These are phyloP conservation scores for Penicillium rolfsii DNA, from an alignment of 2,329 filamentous ascomycete species.

Conservation along the genomic window DNA sequence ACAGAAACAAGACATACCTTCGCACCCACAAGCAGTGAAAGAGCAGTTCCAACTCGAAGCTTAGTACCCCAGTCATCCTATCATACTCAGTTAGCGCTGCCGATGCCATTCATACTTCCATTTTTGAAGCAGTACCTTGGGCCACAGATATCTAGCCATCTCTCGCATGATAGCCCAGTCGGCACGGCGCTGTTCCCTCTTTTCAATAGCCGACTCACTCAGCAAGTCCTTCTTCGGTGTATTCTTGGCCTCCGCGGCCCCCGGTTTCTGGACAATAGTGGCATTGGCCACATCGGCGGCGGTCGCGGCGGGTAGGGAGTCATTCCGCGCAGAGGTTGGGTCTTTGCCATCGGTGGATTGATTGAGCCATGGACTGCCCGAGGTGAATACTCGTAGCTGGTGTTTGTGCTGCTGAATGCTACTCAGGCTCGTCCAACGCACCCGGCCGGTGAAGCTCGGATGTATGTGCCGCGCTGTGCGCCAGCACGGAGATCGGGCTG, in stretches of 20 bases:
- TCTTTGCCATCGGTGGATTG: constrained; percentile 26
- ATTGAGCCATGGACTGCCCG: constrained; percentile 28
- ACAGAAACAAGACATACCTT: not conserved
- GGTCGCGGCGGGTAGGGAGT: constrained; percentile 17
- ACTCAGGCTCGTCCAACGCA: constrained; percentile 29
- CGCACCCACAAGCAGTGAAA: constrained; percentile 69
- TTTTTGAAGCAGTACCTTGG: constrained; percentile 60
- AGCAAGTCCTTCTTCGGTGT: constrained; percentile 61
- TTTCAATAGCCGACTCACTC: constrained; percentile 65
- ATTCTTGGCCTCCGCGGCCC: constrained; percentile 32
- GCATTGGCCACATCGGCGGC: constrained; percentile 26
- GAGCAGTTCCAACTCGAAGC: constrained; percentile 80
- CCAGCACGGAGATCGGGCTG: constrained; percentile 41
- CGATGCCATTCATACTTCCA: constrained; percentile 1
- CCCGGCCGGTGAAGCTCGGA: constrained; percentile 31
- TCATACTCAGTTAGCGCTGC: constrained; percentile 23
- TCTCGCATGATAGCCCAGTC: constrained; percentile 99
- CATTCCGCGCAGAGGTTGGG: constrained; percentile 17
- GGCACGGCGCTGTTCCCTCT: constrained; percentile 88
- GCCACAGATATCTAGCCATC: constrained; percentile 96
- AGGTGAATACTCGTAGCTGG: constrained; percentile 38
- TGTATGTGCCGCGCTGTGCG: constrained; percentile 35
- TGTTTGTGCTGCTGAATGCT: constrained; percentile 12
- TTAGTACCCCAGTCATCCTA: constrained; percentile 77
- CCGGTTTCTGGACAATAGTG: constrained; percentile 26